Percentiles rank a stretch among this genome's conserved stretches.
phyloP scores from a whole-genome alignment of 495 filamentous ascomycete genomes.

The Jackrogersella minutella region DNA sequence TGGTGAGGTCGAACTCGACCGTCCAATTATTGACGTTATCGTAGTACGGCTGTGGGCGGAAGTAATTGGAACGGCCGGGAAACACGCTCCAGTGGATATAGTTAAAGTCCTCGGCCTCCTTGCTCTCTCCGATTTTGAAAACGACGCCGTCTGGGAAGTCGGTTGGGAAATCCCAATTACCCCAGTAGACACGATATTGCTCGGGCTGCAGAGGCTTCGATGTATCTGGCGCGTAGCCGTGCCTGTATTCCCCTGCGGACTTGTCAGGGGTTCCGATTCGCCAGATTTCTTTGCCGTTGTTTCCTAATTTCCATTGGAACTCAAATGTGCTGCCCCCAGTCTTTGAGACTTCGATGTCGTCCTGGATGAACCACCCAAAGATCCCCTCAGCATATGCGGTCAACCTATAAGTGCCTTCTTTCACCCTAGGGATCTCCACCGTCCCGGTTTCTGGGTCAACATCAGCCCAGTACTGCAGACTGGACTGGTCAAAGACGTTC shows the following conservation, averaged over 20 bases:
- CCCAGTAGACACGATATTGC: conserved; percentile 65
- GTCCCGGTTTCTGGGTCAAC: conserved; percentile 50
- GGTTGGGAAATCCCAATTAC: conserved; percentile 59
- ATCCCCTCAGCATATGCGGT: conserved; percentile 64
- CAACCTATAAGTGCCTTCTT: conserved; percentile 60
- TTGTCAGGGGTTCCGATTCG: conserved; percentile 64
- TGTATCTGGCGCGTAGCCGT: conserved; percentile 54
- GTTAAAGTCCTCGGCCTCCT: conserved; percentile 56
- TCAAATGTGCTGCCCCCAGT: conserved; percentile 4
- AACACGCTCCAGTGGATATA: conserved; percentile 64
- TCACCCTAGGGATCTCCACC: conserved; percentile 57
- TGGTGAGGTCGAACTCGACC: conserved; percentile 55
- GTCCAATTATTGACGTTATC: conserved; percentile 62
- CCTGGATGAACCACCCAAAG: conserved; percentile 60
- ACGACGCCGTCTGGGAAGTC: conserved; percentile 62
- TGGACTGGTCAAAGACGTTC: conserved; percentile 54
- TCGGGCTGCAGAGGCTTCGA: conserved; percentile 57
- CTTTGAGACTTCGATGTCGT: conserved; percentile 49
- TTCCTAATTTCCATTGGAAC: conserved; percentile 57
- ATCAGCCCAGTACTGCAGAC: conserved; percentile 65
- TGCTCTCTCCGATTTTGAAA: conserved; percentile 58
- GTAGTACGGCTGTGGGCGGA: conserved; percentile 34
- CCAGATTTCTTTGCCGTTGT: conserved; percentile 62
- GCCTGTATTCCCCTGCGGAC: conserved; percentile 62
- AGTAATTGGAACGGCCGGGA: conserved; percentile 48